Evolutionary conservation across 1,284 basidiomycete species (phyloP).

Genomic region (Athelia psychrophila): DNA sequence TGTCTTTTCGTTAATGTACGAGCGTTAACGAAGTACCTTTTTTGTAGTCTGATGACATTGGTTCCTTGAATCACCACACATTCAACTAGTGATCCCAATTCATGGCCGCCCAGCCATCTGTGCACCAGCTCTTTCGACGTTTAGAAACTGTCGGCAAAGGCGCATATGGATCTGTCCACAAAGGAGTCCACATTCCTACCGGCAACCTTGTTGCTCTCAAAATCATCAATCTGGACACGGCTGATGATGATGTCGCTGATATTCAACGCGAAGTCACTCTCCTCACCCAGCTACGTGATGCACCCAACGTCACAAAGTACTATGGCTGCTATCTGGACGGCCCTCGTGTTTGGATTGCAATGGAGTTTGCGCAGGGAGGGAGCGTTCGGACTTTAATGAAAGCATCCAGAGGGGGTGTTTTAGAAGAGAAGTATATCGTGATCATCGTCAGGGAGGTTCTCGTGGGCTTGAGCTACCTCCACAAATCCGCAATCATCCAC

Average conservation of each 20-base stretch:
- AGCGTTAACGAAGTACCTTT: too few species aligned
- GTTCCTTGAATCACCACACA: too few species aligned
- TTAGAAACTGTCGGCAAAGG: constrained; percentile 89
- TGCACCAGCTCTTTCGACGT: constrained; percentile 62
- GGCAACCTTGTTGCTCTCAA: constrained; percentile 93
- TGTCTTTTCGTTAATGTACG: too few species aligned
- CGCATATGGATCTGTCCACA: constrained; percentile 95
- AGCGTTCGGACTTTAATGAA: constrained; percentile 90
- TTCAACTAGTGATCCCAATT: too few species aligned
- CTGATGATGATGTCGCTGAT: constrained; percentile 95
- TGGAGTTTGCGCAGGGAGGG: constrained; percentile 97
- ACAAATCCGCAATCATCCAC: constrained; percentile 94
- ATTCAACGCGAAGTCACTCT: constrained; percentile 97
- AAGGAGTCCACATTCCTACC: constrained; percentile 81
- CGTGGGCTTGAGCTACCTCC: constrained; percentile 82
- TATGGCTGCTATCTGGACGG: constrained; percentile 95
- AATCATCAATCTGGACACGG: constrained; percentile 97
- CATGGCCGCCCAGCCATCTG: constrained; percentile 41
- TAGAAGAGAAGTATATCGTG: constrained; percentile 90
- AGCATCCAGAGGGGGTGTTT: constrained; percentile 75
- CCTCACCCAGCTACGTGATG: constrained; percentile 84
- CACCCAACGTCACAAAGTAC: constrained; percentile 93
- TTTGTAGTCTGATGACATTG: too few species aligned
- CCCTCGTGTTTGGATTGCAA: constrained; percentile 96
- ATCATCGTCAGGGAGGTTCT: constrained; percentile 91